Base-by-base conservation (phyloP, 176 grass and related monocot genomes). In the Dendrocalamus sinicus region DNA sequence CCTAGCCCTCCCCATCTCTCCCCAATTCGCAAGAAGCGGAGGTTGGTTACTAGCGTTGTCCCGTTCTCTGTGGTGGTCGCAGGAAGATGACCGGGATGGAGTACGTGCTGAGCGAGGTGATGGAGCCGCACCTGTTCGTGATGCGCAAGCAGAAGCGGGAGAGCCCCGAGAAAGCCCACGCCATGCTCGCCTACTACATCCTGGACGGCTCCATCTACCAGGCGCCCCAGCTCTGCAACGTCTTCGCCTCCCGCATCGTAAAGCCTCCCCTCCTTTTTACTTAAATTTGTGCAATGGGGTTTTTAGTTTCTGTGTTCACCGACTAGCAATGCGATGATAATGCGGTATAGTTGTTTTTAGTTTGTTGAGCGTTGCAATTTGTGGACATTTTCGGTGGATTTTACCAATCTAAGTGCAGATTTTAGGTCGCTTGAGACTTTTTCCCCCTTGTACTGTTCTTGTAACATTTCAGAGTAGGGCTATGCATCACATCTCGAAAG, bases 161-260 rank as follows among this genome's bases (percentile, higher is more conserved):
- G 50, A 94, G 83, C 61, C 82, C 93, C 8, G 96, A 98, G 51
- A 98, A 90, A 79, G 83, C 90, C 9, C 83, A 2, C 45, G 75
- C 90, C 43, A 83, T 98, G 91, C 96, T 98, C 46, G 54, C 86
- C 8, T 98, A 98, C 76, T 98, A 98, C 85, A 91, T 98, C 85
- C 93, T 98, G 8, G 96, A 98, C 19, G 96, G 96, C 1, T 98
- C 93, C 63, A 95, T 95, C 90, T 98, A 98, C 86, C 96, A 98
- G 93, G 86, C 96, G 61, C 96, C 96, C n/a, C 96, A 89, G 91
- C 96, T 98, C 44, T 86, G 93, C 83, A 95, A 83, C 77, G 93
- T 98, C 72, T 98, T 98, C 75, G 93, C 96, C 4, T 87, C 96
- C 66, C 96, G 93, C 80, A 95, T 98, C 8, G 96, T 98, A 87